Evolutionary conservation across 2,329 filamentous ascomycete species (phyloP).

Genomic region (Neopestalotiopsis sp.): DNA sequence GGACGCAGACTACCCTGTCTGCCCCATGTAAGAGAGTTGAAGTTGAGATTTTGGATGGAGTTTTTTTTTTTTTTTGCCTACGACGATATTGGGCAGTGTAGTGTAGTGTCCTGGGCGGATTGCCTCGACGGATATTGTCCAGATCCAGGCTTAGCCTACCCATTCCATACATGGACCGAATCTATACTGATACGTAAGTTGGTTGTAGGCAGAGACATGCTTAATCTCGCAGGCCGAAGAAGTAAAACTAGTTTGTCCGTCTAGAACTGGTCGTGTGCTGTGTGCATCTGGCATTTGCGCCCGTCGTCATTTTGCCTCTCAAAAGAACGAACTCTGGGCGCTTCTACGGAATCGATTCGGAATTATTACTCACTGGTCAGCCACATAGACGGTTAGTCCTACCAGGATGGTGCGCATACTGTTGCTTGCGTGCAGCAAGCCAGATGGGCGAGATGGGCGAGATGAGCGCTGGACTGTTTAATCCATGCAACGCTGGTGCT

Average conservation of each 20-base stretch:
- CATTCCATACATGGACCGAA: neutral
- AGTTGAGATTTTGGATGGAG: neutral
- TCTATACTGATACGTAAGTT: neutral
- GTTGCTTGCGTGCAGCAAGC: neutral
- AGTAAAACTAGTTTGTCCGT: neutral
- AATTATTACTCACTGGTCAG: neutral
- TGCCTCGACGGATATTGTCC: neutral
- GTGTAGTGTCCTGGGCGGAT: neutral
- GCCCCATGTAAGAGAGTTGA: neutral
- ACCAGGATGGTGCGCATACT: neutral
- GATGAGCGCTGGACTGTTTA: neutral
- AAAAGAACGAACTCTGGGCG: neutral
- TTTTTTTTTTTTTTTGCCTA: neutral
- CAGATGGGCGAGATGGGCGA: neutral
- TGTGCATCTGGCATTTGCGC: neutral
- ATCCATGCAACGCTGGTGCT: constrained; percentile 6
- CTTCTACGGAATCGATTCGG: neutral
- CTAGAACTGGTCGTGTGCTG: neutral
- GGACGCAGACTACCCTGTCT: neutral
- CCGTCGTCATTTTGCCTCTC: neutral
- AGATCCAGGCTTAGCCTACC: neutral
- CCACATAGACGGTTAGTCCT: neutral
- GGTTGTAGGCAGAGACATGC: neutral
- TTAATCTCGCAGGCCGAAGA: neutral
- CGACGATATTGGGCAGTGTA: neutral